Evolutionary conservation across 2,329 filamentous ascomycete genomes (phyloP).

Genomic region (Diplodia intermedia): DNA sequence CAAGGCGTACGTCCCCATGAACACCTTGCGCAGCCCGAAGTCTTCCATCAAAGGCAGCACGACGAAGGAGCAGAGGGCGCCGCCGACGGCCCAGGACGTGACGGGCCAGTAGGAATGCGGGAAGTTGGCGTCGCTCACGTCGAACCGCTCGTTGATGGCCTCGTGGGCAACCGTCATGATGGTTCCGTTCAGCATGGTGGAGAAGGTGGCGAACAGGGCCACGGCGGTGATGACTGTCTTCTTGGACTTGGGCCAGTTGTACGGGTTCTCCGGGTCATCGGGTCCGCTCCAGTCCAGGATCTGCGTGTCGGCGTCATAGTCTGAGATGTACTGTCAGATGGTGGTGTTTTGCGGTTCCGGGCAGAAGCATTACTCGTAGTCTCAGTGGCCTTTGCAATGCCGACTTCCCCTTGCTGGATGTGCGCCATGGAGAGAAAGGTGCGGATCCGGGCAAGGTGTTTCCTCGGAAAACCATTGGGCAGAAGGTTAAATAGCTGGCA

Average conservation of each 20-base stretch:
- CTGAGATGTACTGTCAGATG: background rate
- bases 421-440: background rate
- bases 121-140: slow-evolving; percentile 45
- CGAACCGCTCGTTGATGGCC: slow-evolving; percentile 44
- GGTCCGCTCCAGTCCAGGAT: slow-evolving; percentile 60
- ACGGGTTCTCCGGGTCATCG: slow-evolving; percentile 49
- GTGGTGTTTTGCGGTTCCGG: background rate
- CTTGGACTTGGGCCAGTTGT: slow-evolving; percentile 43
- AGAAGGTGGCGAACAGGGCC: slow-evolving; percentile 44
- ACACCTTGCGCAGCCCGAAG: slow-evolving; percentile 44
- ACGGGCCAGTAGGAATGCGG: slow-evolving; percentile 51
- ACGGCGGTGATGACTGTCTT: slow-evolving; percentile 47
- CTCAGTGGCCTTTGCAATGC: background rate
- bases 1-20: slow-evolving; percentile 43
- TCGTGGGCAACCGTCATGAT: slow-evolving; percentile 46
- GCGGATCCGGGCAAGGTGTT: background rate
- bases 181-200: slow-evolving; percentile 48
- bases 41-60: slow-evolving; percentile 49
- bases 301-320: background rate
- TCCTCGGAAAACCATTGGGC: background rate
- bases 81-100: slow-evolving; percentile 47
- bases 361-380: background rate
- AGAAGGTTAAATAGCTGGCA: background rate
- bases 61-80: slow-evolving; percentile 46
- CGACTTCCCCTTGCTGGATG: background rate